These are phyloP conservation scores for Heritiera littoralis DNA, from an alignment of 345 rosid species.

Conservation along the genomic window DNA sequence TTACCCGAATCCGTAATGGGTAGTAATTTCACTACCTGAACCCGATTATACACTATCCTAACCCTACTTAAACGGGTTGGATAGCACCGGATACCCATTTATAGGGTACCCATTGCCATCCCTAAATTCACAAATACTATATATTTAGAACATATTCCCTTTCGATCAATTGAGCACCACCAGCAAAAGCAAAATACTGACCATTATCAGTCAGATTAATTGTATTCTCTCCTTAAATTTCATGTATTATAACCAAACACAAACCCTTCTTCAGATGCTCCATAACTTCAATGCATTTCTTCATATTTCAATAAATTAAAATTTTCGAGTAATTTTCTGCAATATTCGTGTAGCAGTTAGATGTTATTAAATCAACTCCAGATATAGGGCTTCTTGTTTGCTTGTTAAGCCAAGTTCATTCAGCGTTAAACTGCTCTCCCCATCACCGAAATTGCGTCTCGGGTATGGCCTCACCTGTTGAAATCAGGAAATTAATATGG, in stretches of 20 bases:
- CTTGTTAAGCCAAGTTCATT: conserved; percentile 85
- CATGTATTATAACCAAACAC: conserved; percentile 19
- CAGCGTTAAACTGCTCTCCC: conserved; percentile 62
- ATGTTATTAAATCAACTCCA: conserved; percentile 65
- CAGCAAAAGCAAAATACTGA: conserved; percentile 16
- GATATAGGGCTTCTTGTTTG: conserved; percentile 96
- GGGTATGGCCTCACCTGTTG: conserved; percentile 98
- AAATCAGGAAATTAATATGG: background rate
- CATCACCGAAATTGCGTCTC: conserved; percentile 80
- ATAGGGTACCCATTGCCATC: too few species aligned
- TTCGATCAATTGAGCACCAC: conserved; percentile 16
- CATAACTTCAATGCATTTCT: conserved; percentile 10
- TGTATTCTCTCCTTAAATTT: conserved; percentile 23
- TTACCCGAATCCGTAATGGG: too few species aligned
- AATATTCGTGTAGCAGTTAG: background rate
- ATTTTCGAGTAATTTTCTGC: conserved; percentile 15
- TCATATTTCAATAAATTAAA: conserved; percentile 13
- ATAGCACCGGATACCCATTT: too few species aligned
- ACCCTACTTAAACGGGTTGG: too few species aligned
- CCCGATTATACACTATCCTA: too few species aligned
- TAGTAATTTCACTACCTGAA: too few species aligned
- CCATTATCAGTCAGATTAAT: conserved; percentile 9
- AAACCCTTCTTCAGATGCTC: conserved; percentile 8
- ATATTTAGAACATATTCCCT: conserved; percentile 21
- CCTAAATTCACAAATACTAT: conserved; percentile 3